These are phyloP conservation scores for Stentor roeselii DNA, from an alignment of 73 alveolate genomes.

Conservation along the genomic window DNA sequence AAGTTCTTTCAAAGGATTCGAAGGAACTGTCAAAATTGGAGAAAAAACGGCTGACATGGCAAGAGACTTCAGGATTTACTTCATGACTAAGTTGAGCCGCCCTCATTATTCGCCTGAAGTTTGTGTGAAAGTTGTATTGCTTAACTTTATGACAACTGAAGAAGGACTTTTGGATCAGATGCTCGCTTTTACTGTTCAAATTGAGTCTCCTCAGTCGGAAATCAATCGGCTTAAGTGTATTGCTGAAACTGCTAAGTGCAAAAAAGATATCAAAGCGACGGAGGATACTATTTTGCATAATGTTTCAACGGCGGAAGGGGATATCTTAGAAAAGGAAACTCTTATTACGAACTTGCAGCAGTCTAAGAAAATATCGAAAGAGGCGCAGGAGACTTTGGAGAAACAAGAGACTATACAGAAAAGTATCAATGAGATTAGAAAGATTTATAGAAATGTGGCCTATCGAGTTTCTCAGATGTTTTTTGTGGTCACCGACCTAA, in stretches of 20 bases:
- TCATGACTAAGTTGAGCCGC: slow-evolving; percentile 95
- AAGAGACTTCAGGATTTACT: slow-evolving; percentile 92
- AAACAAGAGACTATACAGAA: slow-evolving; percentile 77
- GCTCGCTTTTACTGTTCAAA: slow-evolving; percentile 92
- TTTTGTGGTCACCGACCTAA: slow-evolving; percentile 75
- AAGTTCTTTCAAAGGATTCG: slow-evolving; percentile 22
- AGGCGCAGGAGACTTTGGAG: slow-evolving; percentile 70
- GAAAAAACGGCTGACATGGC: slow-evolving; percentile 54
- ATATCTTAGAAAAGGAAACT: slow-evolving; percentile 78
- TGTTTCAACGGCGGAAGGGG: slow-evolving; percentile 41
- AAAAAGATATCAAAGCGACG: neutral
- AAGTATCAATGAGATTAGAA: slow-evolving; percentile 87
- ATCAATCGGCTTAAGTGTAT: neutral
- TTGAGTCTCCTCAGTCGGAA: slow-evolving; percentile 76
- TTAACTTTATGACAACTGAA: slow-evolving; percentile 96
- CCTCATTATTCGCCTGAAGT: slow-evolving; percentile 99
- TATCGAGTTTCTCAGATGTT: slow-evolving; percentile 95
- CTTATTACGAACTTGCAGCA: slow-evolving; percentile 82
- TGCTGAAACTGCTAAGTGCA: neutral
- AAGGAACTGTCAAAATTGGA: slow-evolving; percentile 57
- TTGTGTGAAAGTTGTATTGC: slow-evolving; percentile 90
- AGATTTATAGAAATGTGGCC: slow-evolving; percentile 97
- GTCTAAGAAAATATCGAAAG: slow-evolving; percentile 76
- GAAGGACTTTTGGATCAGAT: slow-evolving; percentile 97
- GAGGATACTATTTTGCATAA: slow-evolving; percentile 49